These are phyloP conservation scores for Helotiales sp. DNA, from an alignment of 2,329 filamentous ascomycete species.

Conservation along the genomic window DNA sequence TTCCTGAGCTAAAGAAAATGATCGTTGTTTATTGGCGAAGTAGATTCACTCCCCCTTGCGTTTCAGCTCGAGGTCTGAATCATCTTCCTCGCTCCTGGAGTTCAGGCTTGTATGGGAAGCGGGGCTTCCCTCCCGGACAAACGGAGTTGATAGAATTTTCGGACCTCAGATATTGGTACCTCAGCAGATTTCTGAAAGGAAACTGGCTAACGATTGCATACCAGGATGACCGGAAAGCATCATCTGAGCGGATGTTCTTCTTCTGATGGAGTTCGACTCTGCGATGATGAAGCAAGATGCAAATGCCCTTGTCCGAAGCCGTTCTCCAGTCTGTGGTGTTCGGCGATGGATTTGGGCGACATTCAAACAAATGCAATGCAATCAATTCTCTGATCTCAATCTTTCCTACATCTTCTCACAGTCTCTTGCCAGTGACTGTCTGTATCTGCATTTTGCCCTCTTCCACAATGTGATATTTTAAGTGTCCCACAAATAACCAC, in stretches of 20 bases:
- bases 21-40: neutral
- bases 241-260: neutral
- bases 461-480: too few relatives aligned
- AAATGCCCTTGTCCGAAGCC: neutral
- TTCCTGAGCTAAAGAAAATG: neutral
- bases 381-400: too few relatives aligned
- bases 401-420: too few relatives aligned
- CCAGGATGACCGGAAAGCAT: neutral
- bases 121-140: neutral
- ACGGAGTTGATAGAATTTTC: neutral
- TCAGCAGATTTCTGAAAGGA: neutral
- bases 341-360: conserved; percentile 19
- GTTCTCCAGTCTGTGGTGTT: neutral
- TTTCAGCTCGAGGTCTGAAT: neutral
- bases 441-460: too few relatives aligned
- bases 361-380: too few relatives aligned
- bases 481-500: too few relatives aligned
- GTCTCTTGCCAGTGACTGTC: too few relatives aligned
- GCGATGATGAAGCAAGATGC: neutral
- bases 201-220: neutral
- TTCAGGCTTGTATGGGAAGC: neutral
- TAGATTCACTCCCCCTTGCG: conserved; percentile 1
- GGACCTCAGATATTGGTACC: neutral
- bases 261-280: neutral
- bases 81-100: neutral